Evolutionary conservation across 2,329 filamentous ascomycete species (phyloP).

Genomic region (Epichloe festucae): DNA sequence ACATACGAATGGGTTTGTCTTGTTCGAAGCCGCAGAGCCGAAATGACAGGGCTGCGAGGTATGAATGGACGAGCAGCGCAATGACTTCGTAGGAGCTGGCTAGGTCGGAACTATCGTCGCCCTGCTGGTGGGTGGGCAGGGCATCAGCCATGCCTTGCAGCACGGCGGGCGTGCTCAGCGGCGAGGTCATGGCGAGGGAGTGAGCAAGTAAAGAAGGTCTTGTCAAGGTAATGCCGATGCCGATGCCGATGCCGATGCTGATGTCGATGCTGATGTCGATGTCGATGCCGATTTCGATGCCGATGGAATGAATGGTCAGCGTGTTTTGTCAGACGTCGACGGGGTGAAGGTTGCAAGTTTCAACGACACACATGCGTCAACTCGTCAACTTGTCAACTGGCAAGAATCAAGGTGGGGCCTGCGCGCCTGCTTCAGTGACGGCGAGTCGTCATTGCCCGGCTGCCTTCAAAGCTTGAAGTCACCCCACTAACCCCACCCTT

Average conservation of each 20-base stretch:
- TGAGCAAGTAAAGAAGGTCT: neutral
- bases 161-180: constrained; percentile 24
- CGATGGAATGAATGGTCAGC: neutral
- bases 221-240: neutral
- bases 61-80: constrained; percentile 72
- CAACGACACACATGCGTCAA: too few relatives aligned
- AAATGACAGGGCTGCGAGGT: constrained; percentile 70
- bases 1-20: constrained; percentile 57
- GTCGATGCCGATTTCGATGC: neutral
- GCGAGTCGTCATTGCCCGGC: neutral
- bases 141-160: constrained; percentile 46
- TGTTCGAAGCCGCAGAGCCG: constrained; percentile 73
- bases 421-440: neutral
- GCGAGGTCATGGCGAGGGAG: constrained; percentile 12
- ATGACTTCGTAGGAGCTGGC: constrained; percentile 69
- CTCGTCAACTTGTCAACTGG: too few relatives aligned
- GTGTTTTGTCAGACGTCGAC: neutral
- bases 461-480: neutral
- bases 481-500: neutral
- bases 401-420: neutral
- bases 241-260: neutral
- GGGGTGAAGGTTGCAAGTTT: neutral
- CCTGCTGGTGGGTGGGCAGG: constrained; percentile 38
- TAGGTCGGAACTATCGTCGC: constrained; percentile 46
- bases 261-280: neutral